Conservation (phyloP, 345 rosid genomes). For the Populus pruinosa region DNA sequence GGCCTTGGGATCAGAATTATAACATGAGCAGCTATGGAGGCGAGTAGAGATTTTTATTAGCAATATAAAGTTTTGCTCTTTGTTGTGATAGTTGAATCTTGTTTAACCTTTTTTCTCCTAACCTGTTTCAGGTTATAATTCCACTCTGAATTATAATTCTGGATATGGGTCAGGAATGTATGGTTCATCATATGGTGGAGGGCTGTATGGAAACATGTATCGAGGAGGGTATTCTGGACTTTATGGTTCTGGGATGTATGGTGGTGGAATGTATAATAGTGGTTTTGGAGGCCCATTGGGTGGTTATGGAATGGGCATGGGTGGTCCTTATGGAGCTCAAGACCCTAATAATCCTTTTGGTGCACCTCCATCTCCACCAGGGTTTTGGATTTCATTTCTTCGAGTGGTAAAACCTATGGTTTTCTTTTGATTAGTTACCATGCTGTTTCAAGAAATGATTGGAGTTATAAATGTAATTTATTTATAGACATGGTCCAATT, state of each 20-base stretch:
- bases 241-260: slow-evolving; percentile 15
- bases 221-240: slow-evolving; percentile 17
- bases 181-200: slow-evolving; percentile 8
- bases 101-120: neutral
- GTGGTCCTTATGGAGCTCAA: slow-evolving; percentile 14
- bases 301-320: slow-evolving; percentile 18
- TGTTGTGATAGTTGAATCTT: neutral
- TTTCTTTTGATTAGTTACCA: neutral
- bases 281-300: slow-evolving; percentile 17
- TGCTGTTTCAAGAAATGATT: neutral
- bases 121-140: slow-evolving; percentile 1
- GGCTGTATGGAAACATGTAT: slow-evolving; percentile 8
- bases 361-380: slow-evolving; percentile 21
- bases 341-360: slow-evolving; percentile 16
- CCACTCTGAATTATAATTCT: slow-evolving; percentile 8
- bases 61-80: neutral
- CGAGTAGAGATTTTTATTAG: neutral
- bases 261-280: slow-evolving; percentile 13
- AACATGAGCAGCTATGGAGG: slow-evolving; percentile 10
- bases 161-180: slow-evolving; percentile 8
- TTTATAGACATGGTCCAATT: neutral
- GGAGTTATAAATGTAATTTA: neutral
- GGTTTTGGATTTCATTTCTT: slow-evolving; percentile 21
- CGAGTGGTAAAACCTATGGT: neutral
- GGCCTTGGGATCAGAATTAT: slow-evolving; percentile 16